Base-by-base conservation (phyloP, 2,329 filamentous ascomycete species). In the Penicillium sp. region DNA sequence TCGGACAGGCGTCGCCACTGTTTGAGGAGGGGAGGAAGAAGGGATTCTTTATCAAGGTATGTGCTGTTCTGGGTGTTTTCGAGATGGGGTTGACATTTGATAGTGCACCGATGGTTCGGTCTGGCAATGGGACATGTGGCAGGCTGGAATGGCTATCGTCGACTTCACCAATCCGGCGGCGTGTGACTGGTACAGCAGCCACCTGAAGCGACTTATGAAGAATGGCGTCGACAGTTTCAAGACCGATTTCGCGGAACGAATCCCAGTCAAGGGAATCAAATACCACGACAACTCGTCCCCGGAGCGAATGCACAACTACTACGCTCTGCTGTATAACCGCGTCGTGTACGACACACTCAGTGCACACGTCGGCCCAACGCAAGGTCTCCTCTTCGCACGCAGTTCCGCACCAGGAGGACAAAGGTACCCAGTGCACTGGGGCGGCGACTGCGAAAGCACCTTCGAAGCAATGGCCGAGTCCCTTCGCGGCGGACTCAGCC, bases 61-160 rank as follows among this genome's bases (percentile, higher is more conserved):
- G 53, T 39, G 20, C 16, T 5, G 5, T 22, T 14, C 20, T 13
- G 20, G 36, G 2, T 11, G 7, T 13, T 8, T 39, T 7, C 4
- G 8, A 7, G 20, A 22, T 39, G 20, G 3, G 14, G 9, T 9
- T 39, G 36, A 39, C 13, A 5, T 8, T 2, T 10, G 10, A 22
- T 41, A 69, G 74, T 81, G 85, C 25, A 82, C 79, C 57, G 82
- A 89, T 62, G 86, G 85, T 11, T 83, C 87, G 55, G 73, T 89
- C 20, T 90, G 84, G 82, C 87, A 90, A 69, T 89, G 86, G 84
- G 87, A 90, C 62, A 71, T 87, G 38, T 90, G 87, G 87, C 87
- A 90, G 66, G 85, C 86, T 1, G 87, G 87, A 31, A 90, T 90
- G 87, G 86, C 81, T 3, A 74, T 90, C 1, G 76, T 90, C 13